Evolutionary conservation across 2,329 filamentous ascomycete species (phyloP).

Genomic region (Colletotrichum simmondsii): DNA sequence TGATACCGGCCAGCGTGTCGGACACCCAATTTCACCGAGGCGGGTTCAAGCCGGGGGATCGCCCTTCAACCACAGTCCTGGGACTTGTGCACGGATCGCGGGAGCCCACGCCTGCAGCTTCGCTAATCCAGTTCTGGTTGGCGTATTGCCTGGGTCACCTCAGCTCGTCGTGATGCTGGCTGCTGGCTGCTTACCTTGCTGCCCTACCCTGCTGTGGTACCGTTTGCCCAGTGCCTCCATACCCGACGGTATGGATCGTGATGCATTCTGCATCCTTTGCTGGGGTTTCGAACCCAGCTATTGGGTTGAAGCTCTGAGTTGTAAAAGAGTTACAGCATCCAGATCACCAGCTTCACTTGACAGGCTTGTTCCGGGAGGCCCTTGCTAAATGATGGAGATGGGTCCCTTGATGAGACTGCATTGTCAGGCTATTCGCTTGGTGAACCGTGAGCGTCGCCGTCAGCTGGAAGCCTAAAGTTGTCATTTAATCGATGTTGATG

Average conservation of each 20-base stretch:
- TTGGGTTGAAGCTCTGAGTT: not conserved
- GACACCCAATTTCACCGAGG: conserved; percentile 9
- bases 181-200: not conserved
- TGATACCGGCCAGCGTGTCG: conserved; percentile 7
- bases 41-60: conserved; percentile 30
- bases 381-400: not conserved
- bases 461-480: not conserved
- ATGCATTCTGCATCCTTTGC: conserved; percentile 11
- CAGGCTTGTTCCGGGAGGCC: not conserved
- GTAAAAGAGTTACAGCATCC: not conserved
- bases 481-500: not conserved
- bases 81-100: conserved; percentile 28
- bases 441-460: not conserved
- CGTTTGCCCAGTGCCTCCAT: conserved; percentile 10
- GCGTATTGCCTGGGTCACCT: conserved; percentile 18
- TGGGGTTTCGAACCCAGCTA: conserved; percentile 4
- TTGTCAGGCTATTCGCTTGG: not conserved
- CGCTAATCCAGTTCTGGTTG: conserved; percentile 26
- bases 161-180: conserved; percentile 14
- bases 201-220: conserved; percentile 2
- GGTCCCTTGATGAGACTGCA: not conserved
- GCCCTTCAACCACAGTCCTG: conserved; percentile 33
- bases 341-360: not conserved
- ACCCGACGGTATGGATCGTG: conserved; percentile 25
- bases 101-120: conserved; percentile 20